Percentiles rank a stretch among this genome's conserved stretches.
These are phyloP conservation scores for Torrubiella hemipterigena DNA, from an alignment of 2,329 filamentous ascomycete species.

Conservation along the genomic window DNA sequence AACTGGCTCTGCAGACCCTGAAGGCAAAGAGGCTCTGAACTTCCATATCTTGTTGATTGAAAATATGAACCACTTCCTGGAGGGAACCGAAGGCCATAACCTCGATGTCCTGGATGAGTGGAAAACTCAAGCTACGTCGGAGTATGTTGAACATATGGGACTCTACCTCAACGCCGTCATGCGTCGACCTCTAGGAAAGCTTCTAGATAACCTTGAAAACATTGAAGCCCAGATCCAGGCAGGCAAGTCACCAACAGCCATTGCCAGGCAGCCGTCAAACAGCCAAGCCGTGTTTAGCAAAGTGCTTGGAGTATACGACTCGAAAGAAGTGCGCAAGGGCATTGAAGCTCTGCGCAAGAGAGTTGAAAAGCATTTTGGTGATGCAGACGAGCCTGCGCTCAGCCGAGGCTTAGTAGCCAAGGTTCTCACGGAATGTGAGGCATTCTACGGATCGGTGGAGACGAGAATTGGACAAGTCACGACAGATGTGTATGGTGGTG, in stretches of 20 bases:
- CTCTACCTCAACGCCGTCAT: conserved; percentile 84
- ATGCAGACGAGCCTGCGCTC: conserved; percentile 63
- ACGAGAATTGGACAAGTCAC: conserved; percentile 46
- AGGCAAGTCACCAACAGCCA: conserved; percentile 46
- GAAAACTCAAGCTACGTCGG: conserved; percentile 63
- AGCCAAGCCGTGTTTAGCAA: conserved; percentile 78
- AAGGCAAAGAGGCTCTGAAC: conserved; percentile 94
- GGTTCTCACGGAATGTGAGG: conserved; percentile 49
- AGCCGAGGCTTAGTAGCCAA: conserved; percentile 46
- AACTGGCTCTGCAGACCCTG: conserved; percentile 40
- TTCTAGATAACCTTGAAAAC: conserved; percentile 84
- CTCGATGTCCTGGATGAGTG: conserved; percentile 73
- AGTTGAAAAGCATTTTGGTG: conserved; percentile 94
- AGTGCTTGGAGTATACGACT: conserved; percentile 66
- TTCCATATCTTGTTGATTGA: conserved; percentile 96
- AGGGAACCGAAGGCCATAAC: conserved; percentile 69
- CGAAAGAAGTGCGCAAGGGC: conserved; percentile 78
- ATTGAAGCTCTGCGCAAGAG: conserved; percentile 80
- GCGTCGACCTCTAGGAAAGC: conserved; percentile 75
- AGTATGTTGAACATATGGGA: conserved; percentile 77
- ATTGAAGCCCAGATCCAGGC: conserved; percentile 60
- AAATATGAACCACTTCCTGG: conserved; percentile 96
- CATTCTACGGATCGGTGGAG: conserved; percentile 50
- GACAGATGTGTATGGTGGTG: conserved; percentile 51
- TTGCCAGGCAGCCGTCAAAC: conserved; percentile 74